A percentile compares a stretch with the other conserved stretches of the same genome.
Conservation (phyloP, 768 basidiomycete genomes). For the Xanthoconium purpureum region DNA sequence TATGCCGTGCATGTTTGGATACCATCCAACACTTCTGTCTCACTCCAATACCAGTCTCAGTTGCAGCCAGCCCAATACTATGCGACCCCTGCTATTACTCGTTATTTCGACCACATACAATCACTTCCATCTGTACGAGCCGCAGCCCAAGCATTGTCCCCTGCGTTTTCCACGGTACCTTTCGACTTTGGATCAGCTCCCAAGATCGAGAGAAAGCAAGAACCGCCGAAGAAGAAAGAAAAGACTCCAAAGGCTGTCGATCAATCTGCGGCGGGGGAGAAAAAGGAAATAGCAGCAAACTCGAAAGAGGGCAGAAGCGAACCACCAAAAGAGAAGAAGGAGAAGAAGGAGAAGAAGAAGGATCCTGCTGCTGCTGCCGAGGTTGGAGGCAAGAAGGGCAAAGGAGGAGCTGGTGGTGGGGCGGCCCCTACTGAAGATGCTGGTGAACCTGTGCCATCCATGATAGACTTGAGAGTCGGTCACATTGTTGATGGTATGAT, state of each 20-base stretch:
- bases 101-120: constrained; percentile 97
- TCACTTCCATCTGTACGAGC: constrained; percentile 58
- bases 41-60: constrained; percentile 50
- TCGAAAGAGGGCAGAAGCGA: constrained; percentile 40
- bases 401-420: constrained; percentile 31
- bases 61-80: constrained; percentile 72
- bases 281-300: constrained; percentile 29
- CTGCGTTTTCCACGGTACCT: constrained; percentile 52
- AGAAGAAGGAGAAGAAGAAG: constrained; percentile 54
- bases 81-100: constrained; percentile 75
- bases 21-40: neutral
- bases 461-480: constrained; percentile 96
- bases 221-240: constrained; percentile 75
- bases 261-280: constrained; percentile 23
- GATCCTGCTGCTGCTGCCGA: constrained; percentile 35
- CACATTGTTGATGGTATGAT: constrained; percentile 83
- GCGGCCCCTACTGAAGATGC: constrained; percentile 53
- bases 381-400: constrained; percentile 40
- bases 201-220: constrained; percentile 64
- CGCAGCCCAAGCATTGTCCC: constrained; percentile 48
- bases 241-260: constrained; percentile 43
- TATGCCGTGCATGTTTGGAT: constrained; percentile 36
- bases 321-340: constrained; percentile 28
- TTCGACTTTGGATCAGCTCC: constrained; percentile 81
- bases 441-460: constrained; percentile 86